Percentiles rank a stretch among this genome's conserved stretches.
Evolutionary conservation across 805 yeast genomes (phyloP).

Genomic region (Lachancea kluyveri): DNA sequence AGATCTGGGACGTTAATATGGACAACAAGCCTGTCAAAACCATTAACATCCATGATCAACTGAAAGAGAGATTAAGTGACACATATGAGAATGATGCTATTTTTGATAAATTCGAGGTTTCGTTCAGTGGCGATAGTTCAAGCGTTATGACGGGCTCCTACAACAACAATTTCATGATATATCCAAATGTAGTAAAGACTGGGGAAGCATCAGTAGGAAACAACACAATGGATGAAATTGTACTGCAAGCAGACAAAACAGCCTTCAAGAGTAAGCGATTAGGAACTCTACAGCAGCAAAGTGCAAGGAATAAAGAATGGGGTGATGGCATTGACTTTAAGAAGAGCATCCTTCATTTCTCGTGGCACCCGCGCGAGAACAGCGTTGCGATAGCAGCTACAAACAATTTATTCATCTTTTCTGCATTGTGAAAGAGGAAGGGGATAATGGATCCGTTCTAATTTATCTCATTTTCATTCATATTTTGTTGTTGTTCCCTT

Average conservation of each 20-base stretch:
- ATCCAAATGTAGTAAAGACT: conserved; percentile 67
- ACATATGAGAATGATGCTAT: conserved; percentile 98
- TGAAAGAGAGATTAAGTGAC: conserved; percentile 89
- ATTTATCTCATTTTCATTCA: too few relatives aligned
- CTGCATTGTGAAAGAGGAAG: conserved; percentile 67
- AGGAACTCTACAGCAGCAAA: conserved; percentile 37
- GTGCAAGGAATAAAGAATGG: conserved; percentile 38
- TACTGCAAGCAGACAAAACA: conserved; percentile 94
- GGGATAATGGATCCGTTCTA: too few relatives aligned
- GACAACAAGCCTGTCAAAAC: conserved; percentile 92
- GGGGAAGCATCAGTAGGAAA: conserved; percentile 14
- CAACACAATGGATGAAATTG: conserved; percentile 51
- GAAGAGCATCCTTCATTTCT: conserved; percentile 86
- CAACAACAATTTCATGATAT: conserved; percentile 94
- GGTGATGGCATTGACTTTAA: conserved; percentile 85
- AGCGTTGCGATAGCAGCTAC: conserved; percentile 98
- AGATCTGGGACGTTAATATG: conserved; percentile 98
- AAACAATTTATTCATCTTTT: conserved; percentile 81
- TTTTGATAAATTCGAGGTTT: conserved; percentile 96
- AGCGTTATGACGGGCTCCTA: conserved; percentile 96
- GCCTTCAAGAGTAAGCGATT: conserved; percentile 65
- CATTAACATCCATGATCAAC: conserved; percentile 90
- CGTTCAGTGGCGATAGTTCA: conserved; percentile 86
- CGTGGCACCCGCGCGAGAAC: conserved; percentile 98
- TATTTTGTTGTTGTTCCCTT: too few relatives aligned